Evolutionary conservation across 1,284 basidiomycete species (phyloP).

Genomic region (Moesziomyces parantarcticus): DNA sequence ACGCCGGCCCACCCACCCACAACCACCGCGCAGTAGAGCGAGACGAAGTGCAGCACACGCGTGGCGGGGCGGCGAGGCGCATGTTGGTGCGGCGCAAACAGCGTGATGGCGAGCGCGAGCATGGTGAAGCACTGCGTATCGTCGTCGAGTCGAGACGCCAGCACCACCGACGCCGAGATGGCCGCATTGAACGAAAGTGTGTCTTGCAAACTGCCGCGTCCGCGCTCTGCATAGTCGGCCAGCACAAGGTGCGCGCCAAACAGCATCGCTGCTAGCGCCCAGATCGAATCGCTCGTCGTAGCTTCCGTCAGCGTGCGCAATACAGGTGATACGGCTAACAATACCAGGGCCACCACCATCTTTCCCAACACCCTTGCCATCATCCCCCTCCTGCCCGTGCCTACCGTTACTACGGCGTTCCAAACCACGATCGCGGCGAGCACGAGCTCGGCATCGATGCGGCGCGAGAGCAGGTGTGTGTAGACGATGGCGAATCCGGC

Average conservation of each 20-base stretch:
- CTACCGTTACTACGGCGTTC: neutral
- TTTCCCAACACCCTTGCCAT: slow-evolving; percentile 22
- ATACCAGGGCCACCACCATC: slow-evolving; percentile 80
- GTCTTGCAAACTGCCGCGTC: slow-evolving; percentile 25
- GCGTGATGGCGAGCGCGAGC: slow-evolving; percentile 78
- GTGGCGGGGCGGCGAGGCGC: neutral
- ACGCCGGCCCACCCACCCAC: slow-evolving; percentile 7
- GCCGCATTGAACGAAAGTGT: slow-evolving; percentile 94
- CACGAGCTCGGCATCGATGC: slow-evolving; percentile 19
- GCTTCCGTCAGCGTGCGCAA: slow-evolving; percentile 90
- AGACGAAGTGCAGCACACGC: neutral
- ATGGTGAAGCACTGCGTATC: slow-evolving; percentile 90
- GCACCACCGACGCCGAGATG: slow-evolving; percentile 89
- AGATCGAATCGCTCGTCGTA: slow-evolving; percentile 95
- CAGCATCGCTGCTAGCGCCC: slow-evolving; percentile 82
- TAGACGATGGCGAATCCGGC: slow-evolving; percentile 52
- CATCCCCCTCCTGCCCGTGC: neutral
- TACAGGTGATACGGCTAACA: slow-evolving; percentile 90
- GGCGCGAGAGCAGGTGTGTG: slow-evolving; percentile 40
- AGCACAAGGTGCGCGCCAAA: slow-evolving; percentile 76
- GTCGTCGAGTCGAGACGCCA: slow-evolving; percentile 86
- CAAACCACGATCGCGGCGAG: neutral
- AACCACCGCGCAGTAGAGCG: neutral
- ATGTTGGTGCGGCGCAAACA: slow-evolving; percentile 42
- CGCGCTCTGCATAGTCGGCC: slow-evolving; percentile 73